These are phyloP conservation scores for Spatholobus suberectus DNA, from an alignment of 306 rosid species.

Conservation along the genomic window DNA sequence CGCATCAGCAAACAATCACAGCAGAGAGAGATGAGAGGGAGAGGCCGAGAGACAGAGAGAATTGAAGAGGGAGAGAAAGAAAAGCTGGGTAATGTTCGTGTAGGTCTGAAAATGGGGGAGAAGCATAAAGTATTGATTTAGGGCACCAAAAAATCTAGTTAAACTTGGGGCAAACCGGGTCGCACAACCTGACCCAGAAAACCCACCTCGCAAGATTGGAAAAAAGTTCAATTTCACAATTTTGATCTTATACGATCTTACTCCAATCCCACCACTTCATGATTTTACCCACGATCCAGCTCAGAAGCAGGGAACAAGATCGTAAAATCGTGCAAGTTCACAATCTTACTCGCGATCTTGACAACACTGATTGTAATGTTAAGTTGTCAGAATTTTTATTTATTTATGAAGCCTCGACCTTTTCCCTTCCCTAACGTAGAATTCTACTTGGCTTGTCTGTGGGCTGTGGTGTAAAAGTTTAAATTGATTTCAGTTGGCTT, in stretches of 20 bases:
- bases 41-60: not conserved
- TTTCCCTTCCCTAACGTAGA: not conserved
- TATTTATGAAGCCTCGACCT: not conserved
- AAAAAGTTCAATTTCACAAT: not conserved
- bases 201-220: not conserved
- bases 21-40: not conserved
- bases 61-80: not conserved
- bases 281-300: not conserved
- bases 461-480: no score
- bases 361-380: no score
- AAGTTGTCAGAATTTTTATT: not conserved
- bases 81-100: not conserved
- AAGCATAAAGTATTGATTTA: not conserved
- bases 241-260: not conserved
- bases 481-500: no score
- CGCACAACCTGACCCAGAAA: not conserved
- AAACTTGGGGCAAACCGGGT: not conserved
- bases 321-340: no score
- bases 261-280: not conserved
- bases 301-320: no score
- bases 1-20: not conserved
- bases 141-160: not conserved
- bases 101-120: not conserved
- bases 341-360: no score
- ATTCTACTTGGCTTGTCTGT: no score